phyloP scores from a whole-genome alignment of 1,284 basidiomycete genomes.

The Puccinia sorghi region DNA sequence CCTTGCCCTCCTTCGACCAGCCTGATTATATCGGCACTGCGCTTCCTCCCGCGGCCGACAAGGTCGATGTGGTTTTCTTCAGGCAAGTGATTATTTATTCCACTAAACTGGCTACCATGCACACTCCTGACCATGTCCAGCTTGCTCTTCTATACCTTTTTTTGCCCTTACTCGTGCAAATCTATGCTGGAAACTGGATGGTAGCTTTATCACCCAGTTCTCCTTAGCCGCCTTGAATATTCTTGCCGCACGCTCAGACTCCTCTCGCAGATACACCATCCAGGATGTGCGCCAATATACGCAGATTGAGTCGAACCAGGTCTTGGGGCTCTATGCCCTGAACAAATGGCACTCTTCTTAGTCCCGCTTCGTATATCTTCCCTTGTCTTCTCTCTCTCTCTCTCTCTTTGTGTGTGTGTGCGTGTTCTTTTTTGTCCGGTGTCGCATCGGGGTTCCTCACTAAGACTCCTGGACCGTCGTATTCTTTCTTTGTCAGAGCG shows the following conservation, averaged over 20 bases:
- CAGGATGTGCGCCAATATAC: conserved; percentile 24
- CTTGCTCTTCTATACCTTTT: background rate
- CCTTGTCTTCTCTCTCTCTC: too few species aligned
- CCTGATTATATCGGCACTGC: conserved; percentile 64
- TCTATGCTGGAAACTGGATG: background rate
- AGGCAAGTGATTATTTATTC: background rate
- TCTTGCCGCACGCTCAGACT: background rate
- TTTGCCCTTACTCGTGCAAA: background rate
- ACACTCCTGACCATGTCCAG: background rate
- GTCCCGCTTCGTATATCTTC: background rate
- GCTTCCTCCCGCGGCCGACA: conserved; percentile 24
- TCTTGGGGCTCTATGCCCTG: conserved; percentile 42
- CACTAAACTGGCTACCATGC: too few species aligned
- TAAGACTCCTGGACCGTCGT: too few species aligned
- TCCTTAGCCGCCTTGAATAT: conserved; percentile 36
- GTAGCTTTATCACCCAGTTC: conserved; percentile 40
- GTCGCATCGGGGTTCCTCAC: too few species aligned
- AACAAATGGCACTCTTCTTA: conserved; percentile 31
- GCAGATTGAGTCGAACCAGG: conserved; percentile 30
- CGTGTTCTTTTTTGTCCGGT: background rate
- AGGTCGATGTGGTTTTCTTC: conserved; percentile 45
- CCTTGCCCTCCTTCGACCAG: conserved; percentile 64
- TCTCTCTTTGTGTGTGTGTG: too few species aligned
- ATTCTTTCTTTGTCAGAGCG: background rate
- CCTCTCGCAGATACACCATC: background rate